phyloP scores from a whole-genome alignment of 2,329 filamentous ascomycete genomes.

The Colletotrichum destructivum region DNA sequence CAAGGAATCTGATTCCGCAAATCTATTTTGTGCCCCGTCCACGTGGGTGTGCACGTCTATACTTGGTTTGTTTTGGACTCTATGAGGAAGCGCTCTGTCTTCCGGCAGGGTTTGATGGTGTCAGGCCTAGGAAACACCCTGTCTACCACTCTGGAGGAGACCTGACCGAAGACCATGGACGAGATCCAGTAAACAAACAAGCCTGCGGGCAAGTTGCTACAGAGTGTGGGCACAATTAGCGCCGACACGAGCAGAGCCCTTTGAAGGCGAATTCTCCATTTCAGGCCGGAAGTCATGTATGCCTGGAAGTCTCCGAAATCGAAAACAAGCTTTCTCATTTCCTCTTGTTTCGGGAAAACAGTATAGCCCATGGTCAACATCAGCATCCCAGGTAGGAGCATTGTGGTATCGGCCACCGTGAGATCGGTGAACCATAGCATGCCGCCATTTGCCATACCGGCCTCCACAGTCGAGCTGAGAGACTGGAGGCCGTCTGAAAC shows the following conservation, averaged over 20 bases:
- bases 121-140: not conserved
- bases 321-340: constrained; percentile 20
- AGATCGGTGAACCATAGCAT: constrained; percentile 71
- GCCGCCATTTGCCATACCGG: constrained; percentile 62
- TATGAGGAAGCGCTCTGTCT: not conserved
- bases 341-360: constrained; percentile 7
- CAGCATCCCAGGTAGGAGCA: constrained; percentile 57
- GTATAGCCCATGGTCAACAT: constrained; percentile 17
- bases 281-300: constrained; percentile 4
- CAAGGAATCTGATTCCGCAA: constrained; percentile 15
- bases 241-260: constrained; percentile 22
- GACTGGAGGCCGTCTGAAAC: constrained; percentile 40
- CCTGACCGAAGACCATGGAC: constrained; percentile 41
- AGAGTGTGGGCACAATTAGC: constrained; percentile 50
- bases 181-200: constrained; percentile 59
- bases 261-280: constrained; percentile 24
- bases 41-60: not conserved
- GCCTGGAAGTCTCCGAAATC: not conserved
- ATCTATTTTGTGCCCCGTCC: not conserved
- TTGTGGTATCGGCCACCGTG: constrained; percentile 66
- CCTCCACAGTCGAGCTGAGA: constrained; percentile 49
- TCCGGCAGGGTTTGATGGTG: not conserved
- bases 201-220: constrained; percentile 55
- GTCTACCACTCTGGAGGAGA: not conserved
- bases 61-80: not conserved